Conservation (phyloP, 768 basidiomycete genomes). For the Dioszegia crocea region DNA sequence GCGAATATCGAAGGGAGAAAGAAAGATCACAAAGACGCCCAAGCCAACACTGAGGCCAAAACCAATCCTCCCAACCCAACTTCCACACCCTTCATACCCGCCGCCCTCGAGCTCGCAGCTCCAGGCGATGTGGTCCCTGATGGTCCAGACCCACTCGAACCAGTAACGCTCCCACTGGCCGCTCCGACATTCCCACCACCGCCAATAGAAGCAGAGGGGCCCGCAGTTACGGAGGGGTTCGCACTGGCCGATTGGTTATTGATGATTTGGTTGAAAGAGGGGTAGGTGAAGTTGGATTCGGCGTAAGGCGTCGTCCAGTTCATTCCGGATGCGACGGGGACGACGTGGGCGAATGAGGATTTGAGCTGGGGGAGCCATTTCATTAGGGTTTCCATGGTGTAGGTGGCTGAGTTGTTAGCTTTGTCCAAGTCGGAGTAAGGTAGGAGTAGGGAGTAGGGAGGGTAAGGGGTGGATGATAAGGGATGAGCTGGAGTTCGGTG, state of each 20-base stretch:
- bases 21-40: neutral
- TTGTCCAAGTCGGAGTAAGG: too few relatives aligned
- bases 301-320: conserved; percentile 48
- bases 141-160: too few relatives aligned
- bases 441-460: too few relatives aligned
- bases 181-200: neutral
- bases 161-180: neutral
- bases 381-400: conserved; percentile 45
- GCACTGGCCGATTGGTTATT: neutral
- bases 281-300: conserved; percentile 42
- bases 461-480: too few relatives aligned
- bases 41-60: conserved; percentile 1
- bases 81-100: neutral
- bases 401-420: conserved; percentile 32
- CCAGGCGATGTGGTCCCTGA: too few relatives aligned
- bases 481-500: too few relatives aligned
- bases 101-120: conserved; percentile 2
- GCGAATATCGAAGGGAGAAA: neutral
- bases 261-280: conserved; percentile 21
- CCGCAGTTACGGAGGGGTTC: neutral
- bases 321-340: conserved; percentile 40
- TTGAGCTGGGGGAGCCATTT: conserved; percentile 33
- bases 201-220: neutral
- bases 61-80: conserved; percentile 7
- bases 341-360: conserved; percentile 40